phyloP scores from a whole-genome alignment of 2,329 filamentous ascomycete genomes.

The Dactylellina haptotyla region DNA sequence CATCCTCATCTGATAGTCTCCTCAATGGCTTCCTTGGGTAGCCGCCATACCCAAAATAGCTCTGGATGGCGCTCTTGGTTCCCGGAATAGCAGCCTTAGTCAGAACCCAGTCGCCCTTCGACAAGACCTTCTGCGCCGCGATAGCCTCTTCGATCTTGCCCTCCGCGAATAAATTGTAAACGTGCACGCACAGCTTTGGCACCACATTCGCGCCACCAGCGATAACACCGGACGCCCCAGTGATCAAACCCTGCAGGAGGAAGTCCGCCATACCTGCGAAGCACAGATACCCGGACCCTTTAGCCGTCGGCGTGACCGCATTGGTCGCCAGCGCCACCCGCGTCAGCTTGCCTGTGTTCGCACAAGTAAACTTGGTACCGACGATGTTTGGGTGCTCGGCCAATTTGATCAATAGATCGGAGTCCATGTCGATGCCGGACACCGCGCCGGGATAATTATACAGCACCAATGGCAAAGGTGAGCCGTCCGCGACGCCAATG shows the following conservation, averaged over 20 bases:
- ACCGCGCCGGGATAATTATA: constrained; percentile 76
- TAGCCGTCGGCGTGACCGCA: constrained; percentile 63
- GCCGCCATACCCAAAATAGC: constrained; percentile 74
- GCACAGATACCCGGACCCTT: constrained; percentile 70
- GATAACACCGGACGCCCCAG: constrained; percentile 77
- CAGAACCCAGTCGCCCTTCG: constrained; percentile 74
- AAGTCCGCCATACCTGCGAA: constrained; percentile 80
- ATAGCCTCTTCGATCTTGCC: constrained; percentile 71
- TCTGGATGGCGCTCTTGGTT: constrained; percentile 73
- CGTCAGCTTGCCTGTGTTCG: constrained; percentile 73
- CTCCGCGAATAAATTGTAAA: constrained; percentile 70
- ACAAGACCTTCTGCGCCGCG: constrained; percentile 73
- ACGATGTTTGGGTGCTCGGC: constrained; percentile 73
- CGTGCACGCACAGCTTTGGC: constrained; percentile 72
- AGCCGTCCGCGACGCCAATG: constrained; percentile 71
- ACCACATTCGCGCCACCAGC: constrained; percentile 77
- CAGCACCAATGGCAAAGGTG: constrained; percentile 73
- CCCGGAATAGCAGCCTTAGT: constrained; percentile 76
- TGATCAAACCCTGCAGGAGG: constrained; percentile 74
- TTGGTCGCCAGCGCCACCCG: constrained; percentile 65
- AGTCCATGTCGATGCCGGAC: constrained; percentile 72
- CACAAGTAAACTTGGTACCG: constrained; percentile 76
- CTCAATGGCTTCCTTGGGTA: constrained; percentile 69
- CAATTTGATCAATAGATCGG: constrained; percentile 70
- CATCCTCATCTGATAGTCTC: constrained; percentile 64